Conservation (phyloP, 495 filamentous ascomycete species). For the Xylaria nigripes region DNA sequence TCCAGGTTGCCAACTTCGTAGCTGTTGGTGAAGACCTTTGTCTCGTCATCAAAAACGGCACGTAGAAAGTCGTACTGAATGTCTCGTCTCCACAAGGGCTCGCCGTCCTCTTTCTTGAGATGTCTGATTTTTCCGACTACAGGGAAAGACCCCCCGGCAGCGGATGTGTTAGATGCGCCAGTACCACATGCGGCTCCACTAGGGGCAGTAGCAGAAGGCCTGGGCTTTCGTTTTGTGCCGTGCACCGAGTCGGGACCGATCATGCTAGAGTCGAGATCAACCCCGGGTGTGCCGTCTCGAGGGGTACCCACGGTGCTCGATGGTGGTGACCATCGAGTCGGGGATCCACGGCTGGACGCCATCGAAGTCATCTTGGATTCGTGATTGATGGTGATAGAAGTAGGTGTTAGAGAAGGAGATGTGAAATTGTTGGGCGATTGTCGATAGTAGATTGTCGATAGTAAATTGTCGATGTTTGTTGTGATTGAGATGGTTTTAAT, state of each 20-base stretch:
- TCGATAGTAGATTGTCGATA: neutral
- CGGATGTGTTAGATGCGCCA: constrained; percentile 3
- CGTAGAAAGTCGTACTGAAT: constrained; percentile 95
- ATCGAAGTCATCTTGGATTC: constrained; percentile 6
- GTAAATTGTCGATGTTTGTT: neutral
- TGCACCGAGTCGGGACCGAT: constrained; percentile 20
- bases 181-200: neutral
- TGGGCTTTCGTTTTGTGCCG: constrained; percentile 20
- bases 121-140: constrained; percentile 89
- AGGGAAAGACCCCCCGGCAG: constrained; percentile 17
- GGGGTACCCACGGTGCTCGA: constrained; percentile 15
- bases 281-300: constrained; percentile 19
- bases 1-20: constrained; percentile 61
- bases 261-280: constrained; percentile 22
- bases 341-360: constrained; percentile 23
- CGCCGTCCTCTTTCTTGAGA: constrained; percentile 94
- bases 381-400: neutral
- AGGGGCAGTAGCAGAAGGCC: constrained; percentile 10
- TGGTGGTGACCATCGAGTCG: constrained; percentile 21
- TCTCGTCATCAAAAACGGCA: constrained; percentile 80
- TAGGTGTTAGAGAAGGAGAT: neutral
- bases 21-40: constrained; percentile 77
- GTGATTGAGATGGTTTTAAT: neutral
- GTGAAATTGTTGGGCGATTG: no score
- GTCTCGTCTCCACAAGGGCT: constrained; percentile 93